Evolutionary conservation across 108 stramenopile species (phyloP), one percentile per base, ranked within the genome.

Genomic region (Fragilariopsis cylindrus): DNA sequence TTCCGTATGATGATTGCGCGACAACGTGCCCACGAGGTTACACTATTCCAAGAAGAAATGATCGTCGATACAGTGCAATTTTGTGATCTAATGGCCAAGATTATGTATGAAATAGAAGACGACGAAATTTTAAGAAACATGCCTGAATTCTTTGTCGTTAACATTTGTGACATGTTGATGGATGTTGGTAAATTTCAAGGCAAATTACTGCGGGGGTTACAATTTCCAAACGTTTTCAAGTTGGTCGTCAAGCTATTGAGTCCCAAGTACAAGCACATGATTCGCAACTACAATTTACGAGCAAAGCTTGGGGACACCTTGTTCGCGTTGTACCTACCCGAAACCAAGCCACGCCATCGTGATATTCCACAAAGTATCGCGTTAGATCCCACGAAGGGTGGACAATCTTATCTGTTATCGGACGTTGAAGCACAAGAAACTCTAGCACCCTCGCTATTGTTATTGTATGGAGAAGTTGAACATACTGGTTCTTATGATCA

Each of bases 401-500:
- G 90, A 1, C 88, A 79, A 57, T 84, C 92, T 5, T 95, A 87
- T 74, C 86, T 92, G 40, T 75, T 87, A 7, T 91, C 90, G 43
- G 92, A 92, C 78, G 76, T 79, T 39, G 50, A 77, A 19, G 91
- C 94, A 1, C 95, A 97, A 81, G 88, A 92, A 75, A 87, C 88
- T 40, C 84, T 99, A 60, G 97, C 98, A 8, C 98, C 98, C 1
- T 95, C 97, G 9, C 84, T 99, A 13, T 83, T 98, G 47, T 88
- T 97, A 41, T 77, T 99, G 46, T 99, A 98, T 75, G 98, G 98
- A 55, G 98, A 98, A 78, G 98, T 98, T 4, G 98, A 99, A 71
- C 93, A 95, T 69, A 97, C 97, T 1, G 98, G 98, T 18, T 91
- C 85, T 65, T 98, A 99, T 70, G 98, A 99, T 42, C 96, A 96